Conservation (phyloP, 768 basidiomycete genomes). For the Sporobolomyces phaffii region DNA sequence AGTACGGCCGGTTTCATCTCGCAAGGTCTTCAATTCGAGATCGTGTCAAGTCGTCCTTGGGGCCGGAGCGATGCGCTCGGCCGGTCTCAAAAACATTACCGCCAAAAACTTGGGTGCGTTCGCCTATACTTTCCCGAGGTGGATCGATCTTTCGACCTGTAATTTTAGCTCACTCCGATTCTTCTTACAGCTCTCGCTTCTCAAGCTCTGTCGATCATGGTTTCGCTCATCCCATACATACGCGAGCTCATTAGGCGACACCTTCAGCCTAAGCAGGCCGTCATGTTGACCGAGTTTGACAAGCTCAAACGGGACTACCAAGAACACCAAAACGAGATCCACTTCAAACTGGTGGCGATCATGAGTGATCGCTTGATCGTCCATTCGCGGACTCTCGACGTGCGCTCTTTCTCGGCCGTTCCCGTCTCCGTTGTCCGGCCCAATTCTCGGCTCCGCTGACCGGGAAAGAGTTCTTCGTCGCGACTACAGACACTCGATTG, state of each 20-base stretch:
- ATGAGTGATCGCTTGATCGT: conserved; percentile 89
- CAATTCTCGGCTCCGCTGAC: neutral
- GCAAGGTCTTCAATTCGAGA: conserved; percentile 81
- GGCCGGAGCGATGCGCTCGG: conserved; percentile 97
- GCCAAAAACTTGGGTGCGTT: conserved; percentile 85
- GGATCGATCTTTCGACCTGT: too few species aligned
- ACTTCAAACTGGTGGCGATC: conserved; percentile 92
- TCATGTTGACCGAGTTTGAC: conserved; percentile 96
- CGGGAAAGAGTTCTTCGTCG: too few species aligned
- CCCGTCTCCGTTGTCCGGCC: neutral
- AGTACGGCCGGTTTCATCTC: conserved; percentile 51
- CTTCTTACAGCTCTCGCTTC: conserved; percentile 61
- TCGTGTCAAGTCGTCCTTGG: conserved; percentile 97
- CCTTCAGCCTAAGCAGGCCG: conserved; percentile 86
- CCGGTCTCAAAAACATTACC: conserved; percentile 95
- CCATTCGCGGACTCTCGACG: conserved; percentile 77
- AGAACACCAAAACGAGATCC: conserved; percentile 99
- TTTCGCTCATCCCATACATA: conserved; percentile 88
- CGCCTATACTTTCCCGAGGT: too few species aligned
- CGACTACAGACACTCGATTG: conserved; percentile 76
- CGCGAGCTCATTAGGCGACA: conserved; percentile 91
- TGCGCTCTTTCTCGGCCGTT: conserved; percentile 42
- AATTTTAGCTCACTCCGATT: neutral
- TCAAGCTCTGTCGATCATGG: conserved; percentile 88
- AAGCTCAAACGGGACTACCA: conserved; percentile 98